Evolutionary conservation across 208 protist species (phyloP), one percentile per base, ranked within the genome.

Genomic region (Kentomonas sorsogonicus): DNA sequence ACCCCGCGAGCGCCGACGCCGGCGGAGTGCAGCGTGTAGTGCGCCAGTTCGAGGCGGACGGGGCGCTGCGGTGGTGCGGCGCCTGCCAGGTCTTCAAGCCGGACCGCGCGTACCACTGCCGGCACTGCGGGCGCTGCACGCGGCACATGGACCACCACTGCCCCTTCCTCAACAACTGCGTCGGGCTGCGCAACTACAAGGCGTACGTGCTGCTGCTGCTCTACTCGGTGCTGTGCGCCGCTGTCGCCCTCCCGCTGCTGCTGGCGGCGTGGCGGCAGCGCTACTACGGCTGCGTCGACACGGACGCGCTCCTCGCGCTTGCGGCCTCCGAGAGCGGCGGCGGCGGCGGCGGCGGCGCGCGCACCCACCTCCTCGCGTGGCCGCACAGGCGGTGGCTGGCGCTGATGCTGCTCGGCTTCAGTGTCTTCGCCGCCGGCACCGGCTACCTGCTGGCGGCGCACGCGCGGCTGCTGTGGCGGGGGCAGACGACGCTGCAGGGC

Each of bases 91-190:
- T 74, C 23, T 91, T 77, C 72, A 95, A 96, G 52, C 88, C 87
- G 13, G 80, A 86, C 55, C 11, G 57, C 26, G 75, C 89, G 6
- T 74, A 95, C 53, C 91, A 97, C 78, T 97, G 91, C 72, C 25
- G 66, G n/a, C 25, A 73, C 27, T 97, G 91, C 53, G 15, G 61
- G 36, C 63, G 69, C 13, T 97, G 93, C 60, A 79, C 94, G 1
- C 81, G 63, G 45, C 53, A 73, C 48, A 91, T 95, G 55, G 93
- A 97, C 62, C 93, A 97, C 55, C 93, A 97, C 71, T 97, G 93
- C 69, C 85, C 81, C 15, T 92, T 76, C 26, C 39, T 97, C 15
- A 94, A 95, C 62, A 97, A 95, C 63, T 97, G 93, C 52, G 82
- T 96, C 6, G 86, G 88, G 5, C 76, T 74, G 54, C 72, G 85